Conservation (phyloP, 2,329 filamentous ascomycete genomes). For the Colletotrichum sp. region DNA sequence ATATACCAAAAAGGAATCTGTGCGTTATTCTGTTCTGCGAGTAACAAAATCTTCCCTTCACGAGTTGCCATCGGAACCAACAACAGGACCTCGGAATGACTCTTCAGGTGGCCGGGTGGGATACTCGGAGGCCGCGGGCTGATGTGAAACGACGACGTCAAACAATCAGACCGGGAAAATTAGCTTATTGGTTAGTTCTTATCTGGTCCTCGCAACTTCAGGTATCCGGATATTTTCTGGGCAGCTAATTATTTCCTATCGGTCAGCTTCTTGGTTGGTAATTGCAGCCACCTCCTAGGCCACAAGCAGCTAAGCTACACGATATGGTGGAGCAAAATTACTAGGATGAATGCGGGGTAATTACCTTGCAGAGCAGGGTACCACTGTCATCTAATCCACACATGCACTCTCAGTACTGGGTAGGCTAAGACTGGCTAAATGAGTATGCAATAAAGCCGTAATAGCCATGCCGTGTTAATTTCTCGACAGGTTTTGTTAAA, state of each 20-base stretch:
- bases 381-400: neutral
- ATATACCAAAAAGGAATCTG: neutral
- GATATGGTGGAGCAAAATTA: neutral
- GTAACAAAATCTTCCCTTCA: neutral
- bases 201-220: neutral
- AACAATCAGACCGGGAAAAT: neutral
- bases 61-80: neutral
- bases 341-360: neutral
- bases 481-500: neutral
- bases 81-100: neutral
- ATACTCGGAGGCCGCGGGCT: neutral
- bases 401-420: neutral
- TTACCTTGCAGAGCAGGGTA: neutral
- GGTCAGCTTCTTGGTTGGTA: neutral
- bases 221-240: neutral
- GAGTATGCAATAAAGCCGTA: neutral
- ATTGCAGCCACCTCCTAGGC: neutral
- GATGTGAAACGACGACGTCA: neutral
- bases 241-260: neutral
- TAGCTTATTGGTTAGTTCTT: neutral
- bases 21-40: neutral
- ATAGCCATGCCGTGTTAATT: neutral
- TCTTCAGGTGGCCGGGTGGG: neutral
- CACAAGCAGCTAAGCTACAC: neutral
- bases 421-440: neutral